Conservation (phyloP, 805 yeast species). For the Hanseniaspora occidentalis region DNA sequence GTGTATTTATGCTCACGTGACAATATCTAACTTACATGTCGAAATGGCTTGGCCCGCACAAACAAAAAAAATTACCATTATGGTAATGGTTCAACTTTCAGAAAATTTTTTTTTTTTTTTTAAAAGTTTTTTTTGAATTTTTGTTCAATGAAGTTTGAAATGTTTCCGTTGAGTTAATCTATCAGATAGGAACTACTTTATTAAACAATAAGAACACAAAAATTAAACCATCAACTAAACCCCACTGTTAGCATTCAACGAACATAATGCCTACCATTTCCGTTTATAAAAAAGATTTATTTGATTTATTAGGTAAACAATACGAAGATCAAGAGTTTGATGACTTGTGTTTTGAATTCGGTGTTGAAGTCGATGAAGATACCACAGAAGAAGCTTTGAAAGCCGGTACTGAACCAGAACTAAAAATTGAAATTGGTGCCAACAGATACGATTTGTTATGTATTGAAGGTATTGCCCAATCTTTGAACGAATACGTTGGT, state of each 20-base stretch:
- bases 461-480: constrained; percentile 95
- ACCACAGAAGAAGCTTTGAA: constrained; percentile 51
- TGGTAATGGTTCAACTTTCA: background rate
- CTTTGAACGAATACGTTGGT: constrained; percentile 83
- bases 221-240: background rate
- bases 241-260: background rate
- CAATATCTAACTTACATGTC: background rate
- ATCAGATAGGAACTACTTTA: too few relatives aligned
- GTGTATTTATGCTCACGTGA: background rate
- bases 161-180: background rate
- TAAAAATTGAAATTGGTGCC: constrained; percentile 95
- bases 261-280: constrained; percentile 83
- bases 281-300: constrained; percentile 89
- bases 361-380: constrained; percentile 96
- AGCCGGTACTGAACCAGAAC: constrained; percentile 62
- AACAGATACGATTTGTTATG: constrained; percentile 97
- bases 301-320: constrained; percentile 56
- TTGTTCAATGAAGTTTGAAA: background rate
- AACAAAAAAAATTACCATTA: constrained; percentile 1
- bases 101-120: background rate
- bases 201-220: too few relatives aligned
- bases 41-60: too few relatives aligned
- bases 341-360: constrained; percentile 94
- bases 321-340: constrained; percentile 87
- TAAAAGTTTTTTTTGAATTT: constrained; percentile 1